A percentile compares a stretch with the other conserved stretches of the same genome.
Evolutionary conservation across 2,329 filamentous ascomycete species (phyloP).

Genomic region (Alternaria rosae): DNA sequence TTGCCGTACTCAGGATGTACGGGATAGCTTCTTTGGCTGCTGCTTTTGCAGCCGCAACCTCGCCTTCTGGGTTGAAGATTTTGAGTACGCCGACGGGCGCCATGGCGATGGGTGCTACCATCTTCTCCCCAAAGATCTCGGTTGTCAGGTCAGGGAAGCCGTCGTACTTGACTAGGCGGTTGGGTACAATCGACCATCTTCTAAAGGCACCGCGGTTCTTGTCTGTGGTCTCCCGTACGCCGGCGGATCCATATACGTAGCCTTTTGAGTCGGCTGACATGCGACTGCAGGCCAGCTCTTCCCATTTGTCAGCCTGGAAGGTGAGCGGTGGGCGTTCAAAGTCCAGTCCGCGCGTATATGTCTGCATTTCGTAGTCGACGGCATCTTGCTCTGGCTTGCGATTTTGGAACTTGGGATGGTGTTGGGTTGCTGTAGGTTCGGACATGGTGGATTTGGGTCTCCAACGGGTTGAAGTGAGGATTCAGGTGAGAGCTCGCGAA

Average conservation of each 20-base stretch:
- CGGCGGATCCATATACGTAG: conserved; percentile 47
- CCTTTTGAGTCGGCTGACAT: conserved; percentile 42
- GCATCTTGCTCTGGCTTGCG: conserved; percentile 24
- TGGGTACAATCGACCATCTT: conserved; percentile 34
- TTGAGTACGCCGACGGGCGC: conserved; percentile 72
- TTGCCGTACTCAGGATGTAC: conserved; percentile 70
- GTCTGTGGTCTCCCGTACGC: conserved; percentile 39
- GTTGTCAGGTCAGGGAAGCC: conserved; percentile 21
- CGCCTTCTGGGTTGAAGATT: conserved; percentile 71
- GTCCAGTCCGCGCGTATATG: conserved; percentile 42
- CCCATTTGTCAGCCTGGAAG: conserved; percentile 37
- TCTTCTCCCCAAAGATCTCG: conserved; percentile 50
- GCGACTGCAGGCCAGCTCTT: conserved; percentile 32
- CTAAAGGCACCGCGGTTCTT: conserved; percentile 40
- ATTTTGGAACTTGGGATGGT: conserved; percentile 17
- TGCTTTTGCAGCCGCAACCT: conserved; percentile 66
- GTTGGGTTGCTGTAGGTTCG: conserved; percentile 10
- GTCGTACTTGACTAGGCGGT: conserved; percentile 18
- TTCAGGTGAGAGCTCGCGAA: neutral
- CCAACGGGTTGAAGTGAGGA: neutral
- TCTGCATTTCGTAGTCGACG: conserved; percentile 37
- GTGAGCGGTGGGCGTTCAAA: conserved; percentile 45
- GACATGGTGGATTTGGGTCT: conserved; percentile 14
- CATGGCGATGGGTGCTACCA: conserved; percentile 63
- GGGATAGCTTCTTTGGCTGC: conserved; percentile 68